Evolutionary conservation across 805 yeast genomes (phyloP).

Genomic region (Blastobotrys parvus): DNA sequence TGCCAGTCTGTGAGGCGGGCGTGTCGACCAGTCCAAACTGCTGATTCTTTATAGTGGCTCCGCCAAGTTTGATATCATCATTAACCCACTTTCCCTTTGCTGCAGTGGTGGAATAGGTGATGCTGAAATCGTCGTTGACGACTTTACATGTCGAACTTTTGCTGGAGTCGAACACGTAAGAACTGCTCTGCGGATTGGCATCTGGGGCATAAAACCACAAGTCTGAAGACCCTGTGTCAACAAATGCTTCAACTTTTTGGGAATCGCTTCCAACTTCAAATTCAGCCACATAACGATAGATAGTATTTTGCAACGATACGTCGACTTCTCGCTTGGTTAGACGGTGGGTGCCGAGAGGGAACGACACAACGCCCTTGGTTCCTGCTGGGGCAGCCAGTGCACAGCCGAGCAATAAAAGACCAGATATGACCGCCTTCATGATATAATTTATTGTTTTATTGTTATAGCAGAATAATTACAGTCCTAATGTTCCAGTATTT

Average conservation of each 20-base stretch:
- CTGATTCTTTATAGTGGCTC: conserved; percentile 33
- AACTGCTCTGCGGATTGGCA: conserved; percentile 1
- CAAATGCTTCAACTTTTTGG: conserved; percentile 42
- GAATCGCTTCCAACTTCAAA: conserved; percentile 47
- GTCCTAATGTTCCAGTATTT: no score
- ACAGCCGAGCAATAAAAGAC: no score
- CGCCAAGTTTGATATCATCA: conserved; percentile 47
- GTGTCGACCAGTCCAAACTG: conserved; percentile 11
- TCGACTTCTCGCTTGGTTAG: no score
- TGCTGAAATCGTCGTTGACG: conserved; percentile 17
- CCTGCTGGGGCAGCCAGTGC: no score
- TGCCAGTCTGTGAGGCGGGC: neutral
- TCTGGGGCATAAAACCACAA: conserved; percentile 39
- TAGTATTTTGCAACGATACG: neutral
- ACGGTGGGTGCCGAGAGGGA: no score
- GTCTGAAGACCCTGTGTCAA: conserved; percentile 68
- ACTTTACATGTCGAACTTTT: conserved; percentile 18
- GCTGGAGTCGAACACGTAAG: conserved; percentile 3
- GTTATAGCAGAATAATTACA: no score
- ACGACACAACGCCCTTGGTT: no score
- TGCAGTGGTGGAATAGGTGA: conserved; percentile 30
- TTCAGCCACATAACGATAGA: conserved; percentile 3
- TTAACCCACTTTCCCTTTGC: conserved; percentile 47
- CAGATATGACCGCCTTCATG: no score
- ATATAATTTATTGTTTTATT: no score